phyloP scores from a whole-genome alignment of 169 alveolate genomes.

The Cryptosporidium sp. region DNA sequence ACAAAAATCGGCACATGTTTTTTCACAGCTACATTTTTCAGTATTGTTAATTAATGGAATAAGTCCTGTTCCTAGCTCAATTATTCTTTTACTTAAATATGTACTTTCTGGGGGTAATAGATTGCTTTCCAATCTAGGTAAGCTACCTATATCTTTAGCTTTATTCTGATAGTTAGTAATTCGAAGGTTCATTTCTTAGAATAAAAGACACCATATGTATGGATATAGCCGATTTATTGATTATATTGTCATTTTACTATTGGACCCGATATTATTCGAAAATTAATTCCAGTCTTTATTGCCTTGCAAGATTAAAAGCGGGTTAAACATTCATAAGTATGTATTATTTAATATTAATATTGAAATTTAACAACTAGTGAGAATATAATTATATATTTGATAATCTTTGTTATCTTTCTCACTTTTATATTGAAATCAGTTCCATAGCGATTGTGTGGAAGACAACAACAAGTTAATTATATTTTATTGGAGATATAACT shows the following conservation, averaged over 20 bases:
- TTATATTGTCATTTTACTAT: background rate
- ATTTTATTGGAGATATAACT: background rate
- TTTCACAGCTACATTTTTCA: constrained; percentile 63
- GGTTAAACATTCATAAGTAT: background rate
- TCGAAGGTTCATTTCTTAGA: background rate
- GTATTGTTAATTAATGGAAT: constrained; percentile 54
- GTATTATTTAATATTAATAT: no score
- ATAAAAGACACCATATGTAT: background rate
- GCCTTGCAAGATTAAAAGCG: background rate
- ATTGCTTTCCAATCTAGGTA: background rate
- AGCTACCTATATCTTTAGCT: background rate
- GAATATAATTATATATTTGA: no score
- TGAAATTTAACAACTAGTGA: background rate
- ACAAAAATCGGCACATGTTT: constrained; percentile 34
- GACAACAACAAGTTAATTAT: background rate
- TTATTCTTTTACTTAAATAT: constrained; percentile 51
- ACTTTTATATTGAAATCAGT: no score
- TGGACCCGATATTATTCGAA: background rate
- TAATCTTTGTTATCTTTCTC: no score
- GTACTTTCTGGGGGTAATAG: background rate
- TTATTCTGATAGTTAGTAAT: background rate
- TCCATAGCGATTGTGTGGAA: background rate
- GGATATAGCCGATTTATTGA: background rate
- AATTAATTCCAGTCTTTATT: background rate
- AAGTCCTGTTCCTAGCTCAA: constrained; percentile 57